phyloP scores from a whole-genome alignment of 345 rosid genomes.

The Brassica napus region Da-Ae NC_063443.1:3332001-3332500 shows the following conservation, averaged over 20 bases:
- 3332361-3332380: conserved; percentile 24
- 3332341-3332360: conserved; percentile 16
- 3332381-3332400: not conserved
- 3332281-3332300: conserved; percentile 12
- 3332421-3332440: not conserved
- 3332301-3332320: conserved; percentile 30
- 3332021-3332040: not conserved
- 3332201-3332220: conserved; percentile 31
- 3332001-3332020: not conserved
- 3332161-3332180: conserved; percentile 4
- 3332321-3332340: conserved; percentile 8
- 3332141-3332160: conserved; percentile 22
- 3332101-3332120: conserved; percentile 46
- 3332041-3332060: conserved; percentile 27
- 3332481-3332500: conserved; percentile 16
- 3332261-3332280: conserved; percentile 18
- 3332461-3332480: conserved; percentile 1
- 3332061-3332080: conserved; percentile 95
- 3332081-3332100: conserved; percentile 88
- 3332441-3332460: not conserved
- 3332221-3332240: not conserved
- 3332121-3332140: conserved; percentile 30
- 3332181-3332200: not conserved
- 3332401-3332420: not conserved
- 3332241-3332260: conserved; percentile 16